Percentiles rank a stretch among this genome's conserved stretches.
These are phyloP conservation scores for Ganoderma lucidum DNA, from an alignment of 1,284 basidiomycete genomes.

Conservation along the genomic window DNA sequence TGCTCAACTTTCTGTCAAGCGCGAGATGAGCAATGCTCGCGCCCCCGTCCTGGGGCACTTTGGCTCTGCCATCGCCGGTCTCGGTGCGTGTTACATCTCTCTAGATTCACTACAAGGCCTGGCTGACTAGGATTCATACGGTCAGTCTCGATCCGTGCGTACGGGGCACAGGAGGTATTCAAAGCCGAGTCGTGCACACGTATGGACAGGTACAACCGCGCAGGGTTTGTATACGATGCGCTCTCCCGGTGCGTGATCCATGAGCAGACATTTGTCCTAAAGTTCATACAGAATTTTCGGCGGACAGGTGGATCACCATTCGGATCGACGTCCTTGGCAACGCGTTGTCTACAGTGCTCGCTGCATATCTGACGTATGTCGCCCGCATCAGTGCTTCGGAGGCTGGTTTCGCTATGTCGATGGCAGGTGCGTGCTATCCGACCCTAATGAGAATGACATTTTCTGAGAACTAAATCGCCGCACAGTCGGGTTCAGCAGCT, in stretches of 20 bases:
- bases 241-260: conserved; percentile 52
- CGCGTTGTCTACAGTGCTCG: conserved; percentile 57
- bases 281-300: not conserved
- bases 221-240: conserved; percentile 55
- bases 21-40: conserved; percentile 74
- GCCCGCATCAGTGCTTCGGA: conserved; percentile 49
- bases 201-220: conserved; percentile 56
- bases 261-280: not conserved
- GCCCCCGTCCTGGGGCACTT: conserved; percentile 77
- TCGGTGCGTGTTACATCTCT: conserved; percentile 60
- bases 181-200: conserved; percentile 50
- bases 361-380: conserved; percentile 61
- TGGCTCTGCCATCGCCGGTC: conserved; percentile 70
- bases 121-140: too few relatives aligned
- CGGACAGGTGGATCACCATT: conserved; percentile 29
- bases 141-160: conserved; percentile 68
- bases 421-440: conserved; percentile 47
- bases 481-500: conserved; percentile 59
- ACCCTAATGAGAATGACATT: not conserved
- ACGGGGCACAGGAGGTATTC: conserved; percentile 58
- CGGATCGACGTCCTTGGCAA: conserved; percentile 56
- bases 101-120: conserved; percentile 24
- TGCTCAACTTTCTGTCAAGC: conserved; percentile 78
- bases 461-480: not conserved
- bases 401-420: conserved; percentile 57